Conservation (phyloP, 805 yeast species). For the Komagataella pastoris region DNA sequence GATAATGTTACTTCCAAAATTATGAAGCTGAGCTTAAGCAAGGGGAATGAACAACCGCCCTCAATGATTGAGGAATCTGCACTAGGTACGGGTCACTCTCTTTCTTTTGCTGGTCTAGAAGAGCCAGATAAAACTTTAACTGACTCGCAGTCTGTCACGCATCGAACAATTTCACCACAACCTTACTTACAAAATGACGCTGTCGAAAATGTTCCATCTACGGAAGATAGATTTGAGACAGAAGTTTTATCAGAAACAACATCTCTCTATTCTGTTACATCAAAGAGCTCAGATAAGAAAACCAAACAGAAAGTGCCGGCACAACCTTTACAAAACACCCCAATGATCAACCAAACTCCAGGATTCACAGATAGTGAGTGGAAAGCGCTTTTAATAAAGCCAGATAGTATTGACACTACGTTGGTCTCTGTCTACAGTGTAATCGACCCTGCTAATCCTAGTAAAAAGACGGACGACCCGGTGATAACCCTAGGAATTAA, state of each 20-base stretch:
- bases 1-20: not conserved
- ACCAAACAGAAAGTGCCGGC: not conserved
- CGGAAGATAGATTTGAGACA: not conserved
- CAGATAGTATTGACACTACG: constrained; percentile 15
- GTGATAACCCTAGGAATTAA: constrained; percentile 46
- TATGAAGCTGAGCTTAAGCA: not conserved
- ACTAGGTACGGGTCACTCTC: not conserved
- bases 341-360: not conserved
- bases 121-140: not conserved
- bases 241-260: not conserved
- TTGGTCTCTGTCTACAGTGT: constrained; percentile 16
- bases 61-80: not conserved
- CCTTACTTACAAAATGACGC: not conserved
- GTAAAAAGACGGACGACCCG: constrained; percentile 40
- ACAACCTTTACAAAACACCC: not conserved
- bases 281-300: not conserved
- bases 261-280: not conserved
- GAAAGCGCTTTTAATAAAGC: constrained; percentile 1
- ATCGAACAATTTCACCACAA: not conserved
- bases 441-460: constrained; percentile 14
- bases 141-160: not conserved
- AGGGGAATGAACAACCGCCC: not conserved
- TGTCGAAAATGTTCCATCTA: not conserved
- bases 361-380: not conserved
- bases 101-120: not conserved